phyloP scores from a whole-genome alignment of 768 basidiomycete genomes.

The Mycena crocata region DNA sequence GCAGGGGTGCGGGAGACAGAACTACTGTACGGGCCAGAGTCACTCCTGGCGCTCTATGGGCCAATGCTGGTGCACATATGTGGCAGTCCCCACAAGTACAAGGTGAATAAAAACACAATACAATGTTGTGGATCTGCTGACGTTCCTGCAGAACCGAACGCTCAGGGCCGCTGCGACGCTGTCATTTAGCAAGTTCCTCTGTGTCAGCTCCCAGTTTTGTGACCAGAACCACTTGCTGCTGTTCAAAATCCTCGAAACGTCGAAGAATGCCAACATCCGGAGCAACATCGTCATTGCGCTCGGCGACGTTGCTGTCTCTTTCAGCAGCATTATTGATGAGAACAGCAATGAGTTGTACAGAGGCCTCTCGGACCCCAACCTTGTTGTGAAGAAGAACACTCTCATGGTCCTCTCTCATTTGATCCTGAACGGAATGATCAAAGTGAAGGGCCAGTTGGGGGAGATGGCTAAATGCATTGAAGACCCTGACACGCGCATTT shows the following conservation, averaged over 20 bases:
- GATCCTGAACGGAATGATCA: conserved; percentile 99
- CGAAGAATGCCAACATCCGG: conserved; percentile 88
- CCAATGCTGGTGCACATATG: conserved; percentile 93
- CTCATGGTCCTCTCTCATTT: conserved; percentile 98
- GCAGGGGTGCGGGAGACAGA: conserved; percentile 87
- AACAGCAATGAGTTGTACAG: conserved; percentile 96
- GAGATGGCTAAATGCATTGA: conserved; percentile 99
- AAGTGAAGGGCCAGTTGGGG: conserved; percentile 98
- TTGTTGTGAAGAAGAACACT: conserved; percentile 98
- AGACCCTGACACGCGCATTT: conserved; percentile 87
- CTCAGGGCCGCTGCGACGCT: conserved; percentile 89
- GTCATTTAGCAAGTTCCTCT: conserved; percentile 95
- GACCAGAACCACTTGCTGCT: conserved; percentile 89
- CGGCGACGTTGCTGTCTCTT: conserved; percentile 98
- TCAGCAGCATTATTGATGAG: conserved; percentile 96
- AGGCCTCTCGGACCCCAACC: conserved; percentile 87
- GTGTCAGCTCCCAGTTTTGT: conserved; percentile 94
- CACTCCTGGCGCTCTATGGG: conserved; percentile 86
- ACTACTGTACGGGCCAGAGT: conserved; percentile 84
- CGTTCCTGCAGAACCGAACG: conserved; percentile 73
- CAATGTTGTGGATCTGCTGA: conserved; percentile 4
- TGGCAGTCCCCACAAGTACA: conserved; percentile 90
- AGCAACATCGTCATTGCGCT: conserved; percentile 98
- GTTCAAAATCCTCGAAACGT: conserved; percentile 94
- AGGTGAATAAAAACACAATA: conserved; percentile 59